Base-by-base conservation (phyloP, 345 rosid genomes). In the Eucalyptus grandis region DNA sequence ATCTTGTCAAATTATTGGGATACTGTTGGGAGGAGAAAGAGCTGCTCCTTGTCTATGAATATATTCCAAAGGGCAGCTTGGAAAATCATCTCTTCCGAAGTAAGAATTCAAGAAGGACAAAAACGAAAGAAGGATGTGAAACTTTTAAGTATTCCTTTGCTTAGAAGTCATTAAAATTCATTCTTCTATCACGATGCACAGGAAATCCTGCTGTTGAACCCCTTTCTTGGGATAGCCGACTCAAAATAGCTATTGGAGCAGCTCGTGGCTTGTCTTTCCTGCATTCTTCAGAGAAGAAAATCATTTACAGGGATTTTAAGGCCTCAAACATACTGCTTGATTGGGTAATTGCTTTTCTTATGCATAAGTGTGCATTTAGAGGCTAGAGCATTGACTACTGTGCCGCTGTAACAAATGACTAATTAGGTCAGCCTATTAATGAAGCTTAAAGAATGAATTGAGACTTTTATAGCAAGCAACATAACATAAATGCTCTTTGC, bases 251-350 rank as follows among this genome's bases (percentile, higher is more conserved):
- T 47, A 91, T 93, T 86, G 99, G 97, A 93, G 97, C 99, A 49
- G 98, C 98, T 87, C 94, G 93, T 77, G 99, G 97, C 86, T 94
- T 98, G 81, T 94, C 95, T 37, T 96, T 95, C 92, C 93, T 96
- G 62, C 99, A 98, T 90, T 87, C 94, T 65, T 95, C 94, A 27
- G 95, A 96, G 27, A 94, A 94, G 93, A 92, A 94, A 91, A 95
- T 98, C 93, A 97, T 97, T 88, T 95, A 96, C 90, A 92, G 97
- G 90, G 98, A 96, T 92, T 96, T 97, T 89, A 95, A 96, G 94
- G 95, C 99, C 65, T 94, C 98, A 8, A 97, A 95, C 90, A 95
- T 98, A 86, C 92, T 97, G 90, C 94, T 98, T 43, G 98, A 96
- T 86, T 90, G 83, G 95, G 99, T 98, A 88, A 92, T 96, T 92